Percentiles rank a stretch among this genome's conserved stretches.
phyloP scores from a whole-genome alignment of 1,139 yeast genomes.

The Saccharomyces hybrid region DNA sequence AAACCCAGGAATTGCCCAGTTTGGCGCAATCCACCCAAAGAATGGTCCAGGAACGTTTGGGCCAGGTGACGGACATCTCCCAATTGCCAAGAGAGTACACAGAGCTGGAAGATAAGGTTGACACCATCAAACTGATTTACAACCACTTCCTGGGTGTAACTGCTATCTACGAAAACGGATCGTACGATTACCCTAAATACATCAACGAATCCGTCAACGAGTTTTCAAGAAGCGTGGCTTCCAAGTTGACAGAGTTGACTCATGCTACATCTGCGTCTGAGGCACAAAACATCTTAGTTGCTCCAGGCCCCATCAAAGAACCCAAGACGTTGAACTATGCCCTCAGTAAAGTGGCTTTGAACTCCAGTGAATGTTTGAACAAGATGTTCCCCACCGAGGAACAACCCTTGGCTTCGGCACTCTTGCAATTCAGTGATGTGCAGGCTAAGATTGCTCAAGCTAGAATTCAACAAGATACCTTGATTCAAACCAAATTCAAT shows the following conservation, averaged over 20 bases:
- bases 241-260: slow-evolving; percentile 60
- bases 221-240: slow-evolving; percentile 59
- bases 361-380: slow-evolving; percentile 35
- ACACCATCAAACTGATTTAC: slow-evolving; percentile 65
- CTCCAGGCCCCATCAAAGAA: slow-evolving; percentile 50
- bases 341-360: slow-evolving; percentile 64
- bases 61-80: slow-evolving; percentile 70
- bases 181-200: slow-evolving; percentile 83
- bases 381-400: slow-evolving; percentile 21
- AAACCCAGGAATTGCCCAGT: slow-evolving; percentile 38
- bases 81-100: slow-evolving; percentile 78
- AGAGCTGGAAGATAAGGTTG: slow-evolving; percentile 68
- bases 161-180: slow-evolving; percentile 61
- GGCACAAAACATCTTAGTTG: slow-evolving; percentile 67
- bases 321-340: slow-evolving; percentile 87
- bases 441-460: slow-evolving; percentile 74
- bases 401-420: slow-evolving; percentile 37
- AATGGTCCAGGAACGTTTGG: slow-evolving; percentile 69
- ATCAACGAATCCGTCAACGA: slow-evolving; percentile 67
- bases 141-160: slow-evolving; percentile 67
- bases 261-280: slow-evolving; percentile 74
- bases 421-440: slow-evolving; percentile 44
- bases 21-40: slow-evolving; percentile 79
- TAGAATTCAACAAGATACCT: slow-evolving; percentile 73
- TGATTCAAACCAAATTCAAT: slow-evolving; percentile 64